A percentile compares a stretch with the other conserved stretches of the same genome.
Conservation (phyloP, 2,329 filamentous ascomycete species). For the Ophiostoma quercus region DNA sequence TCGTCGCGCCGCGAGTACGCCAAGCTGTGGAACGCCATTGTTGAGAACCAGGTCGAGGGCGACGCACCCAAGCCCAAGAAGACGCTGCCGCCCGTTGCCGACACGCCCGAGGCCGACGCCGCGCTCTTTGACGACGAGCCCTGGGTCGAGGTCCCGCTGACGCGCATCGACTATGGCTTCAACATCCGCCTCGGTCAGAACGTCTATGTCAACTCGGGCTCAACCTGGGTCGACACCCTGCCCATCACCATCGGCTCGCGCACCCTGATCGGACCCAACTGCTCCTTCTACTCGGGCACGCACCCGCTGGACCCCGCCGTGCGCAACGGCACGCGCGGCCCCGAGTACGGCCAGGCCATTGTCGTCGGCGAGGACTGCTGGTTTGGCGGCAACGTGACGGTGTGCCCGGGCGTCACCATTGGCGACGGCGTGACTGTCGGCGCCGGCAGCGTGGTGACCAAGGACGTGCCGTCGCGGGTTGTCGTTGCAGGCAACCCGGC, state of each 20-base stretch:
- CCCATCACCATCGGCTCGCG: conserved; percentile 68
- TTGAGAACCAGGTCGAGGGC: conserved; percentile 45
- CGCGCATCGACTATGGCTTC: conserved; percentile 71
- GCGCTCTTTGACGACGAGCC: conserved; percentile 58
- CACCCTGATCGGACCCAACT: conserved; percentile 73
- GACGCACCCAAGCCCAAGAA: background rate
- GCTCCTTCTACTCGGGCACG: conserved; percentile 66
- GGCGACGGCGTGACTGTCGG: conserved; percentile 69
- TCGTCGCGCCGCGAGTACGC: conserved; percentile 57
- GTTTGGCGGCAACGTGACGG: conserved; percentile 65
- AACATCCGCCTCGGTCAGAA: conserved; percentile 65
- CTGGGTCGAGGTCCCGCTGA: conserved; percentile 60
- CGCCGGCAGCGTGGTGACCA: conserved; percentile 79
- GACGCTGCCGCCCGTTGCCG: conserved; percentile 51
- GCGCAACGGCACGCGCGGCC: conserved; percentile 68
- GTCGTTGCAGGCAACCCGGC: conserved; percentile 65
- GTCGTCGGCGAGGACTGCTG: conserved; percentile 75
- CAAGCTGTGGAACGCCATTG: conserved; percentile 56
- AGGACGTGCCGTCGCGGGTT: conserved; percentile 59
- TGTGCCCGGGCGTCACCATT: conserved; percentile 73
- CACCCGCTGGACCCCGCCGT: conserved; percentile 73
- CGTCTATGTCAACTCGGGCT: conserved; percentile 71
- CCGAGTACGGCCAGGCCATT: conserved; percentile 69
- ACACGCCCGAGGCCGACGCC: conserved; percentile 59
- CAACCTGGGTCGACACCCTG: conserved; percentile 71